Evolutionary conservation across 176 grass and related monocot species (phyloP).

Genomic region (Bolboschoenus planiculmis): DNA sequence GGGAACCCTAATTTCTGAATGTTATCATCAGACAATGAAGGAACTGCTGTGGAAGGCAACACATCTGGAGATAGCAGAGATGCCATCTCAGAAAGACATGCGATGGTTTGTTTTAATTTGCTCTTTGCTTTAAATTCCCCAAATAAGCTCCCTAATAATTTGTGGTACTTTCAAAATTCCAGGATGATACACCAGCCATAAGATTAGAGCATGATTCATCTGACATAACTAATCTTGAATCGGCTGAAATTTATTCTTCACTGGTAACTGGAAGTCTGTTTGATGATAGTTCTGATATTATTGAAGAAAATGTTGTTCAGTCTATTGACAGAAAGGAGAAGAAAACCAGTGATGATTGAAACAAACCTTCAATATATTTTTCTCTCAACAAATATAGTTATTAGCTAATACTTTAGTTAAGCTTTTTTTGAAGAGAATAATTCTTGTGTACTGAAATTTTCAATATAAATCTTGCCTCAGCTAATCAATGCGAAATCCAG

Average conservation of each 20-base stretch:
- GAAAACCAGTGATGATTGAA: neutral
- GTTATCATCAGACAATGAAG: slow-evolving; percentile 47
- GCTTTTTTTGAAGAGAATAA: neutral
- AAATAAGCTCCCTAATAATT: slow-evolving; percentile 3
- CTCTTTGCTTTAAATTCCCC: neutral
- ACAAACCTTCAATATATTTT: neutral
- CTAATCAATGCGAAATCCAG: neutral
- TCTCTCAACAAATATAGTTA: neutral
- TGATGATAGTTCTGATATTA: slow-evolving; percentile 33
- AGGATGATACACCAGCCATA: slow-evolving; percentile 23
- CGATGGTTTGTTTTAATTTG: neutral
- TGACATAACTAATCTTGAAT: slow-evolving; percentile 20
- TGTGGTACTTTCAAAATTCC: neutral
- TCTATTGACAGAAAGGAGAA: slow-evolving; percentile 17
- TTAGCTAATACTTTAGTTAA: neutral
- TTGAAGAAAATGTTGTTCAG: slow-evolving; percentile 7
- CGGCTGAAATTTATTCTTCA: slow-evolving; percentile 37
- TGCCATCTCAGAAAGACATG: slow-evolving; percentile 1
- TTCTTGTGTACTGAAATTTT: neutral
- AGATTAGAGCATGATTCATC: slow-evolving; percentile 8
- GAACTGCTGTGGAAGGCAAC: neutral
- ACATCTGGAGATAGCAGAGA: slow-evolving; percentile 24
- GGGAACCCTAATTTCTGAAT: neutral
- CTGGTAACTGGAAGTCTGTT: slow-evolving; percentile 51
- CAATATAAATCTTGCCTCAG: neutral